Conservation (phyloP, 768 basidiomycete genomes). For the Suillus subluteus region DNA sequence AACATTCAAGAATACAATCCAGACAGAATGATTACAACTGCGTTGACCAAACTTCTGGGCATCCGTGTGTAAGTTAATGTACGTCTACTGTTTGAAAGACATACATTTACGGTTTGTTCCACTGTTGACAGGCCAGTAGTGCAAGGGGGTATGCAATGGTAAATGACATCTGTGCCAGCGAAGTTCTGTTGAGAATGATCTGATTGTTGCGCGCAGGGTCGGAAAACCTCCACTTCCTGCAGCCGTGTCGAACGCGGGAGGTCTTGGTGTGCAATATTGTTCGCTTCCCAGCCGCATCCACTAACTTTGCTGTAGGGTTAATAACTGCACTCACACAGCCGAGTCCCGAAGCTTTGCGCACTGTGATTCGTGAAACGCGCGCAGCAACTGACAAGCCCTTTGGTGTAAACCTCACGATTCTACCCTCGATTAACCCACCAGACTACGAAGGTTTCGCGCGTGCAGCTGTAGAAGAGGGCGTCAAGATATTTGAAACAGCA, state of each 20-base stretch:
- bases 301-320: slow-evolving; percentile 52
- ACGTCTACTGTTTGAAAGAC: not conserved
- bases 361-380: slow-evolving; percentile 79
- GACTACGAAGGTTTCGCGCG: slow-evolving; percentile 86
- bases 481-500: slow-evolving; percentile 91
- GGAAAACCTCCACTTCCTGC: slow-evolving; percentile 75
- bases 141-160: slow-evolving; percentile 95
- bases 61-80: slow-evolving; percentile 61
- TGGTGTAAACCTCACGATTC: slow-evolving; percentile 85
- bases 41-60: slow-evolving; percentile 64
- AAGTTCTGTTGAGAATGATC: not conserved
- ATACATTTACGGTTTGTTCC: slow-evolving; percentile 9
- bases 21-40: slow-evolving; percentile 47
- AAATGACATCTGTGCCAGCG: slow-evolving; percentile 9
- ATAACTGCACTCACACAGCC: slow-evolving; percentile 91
- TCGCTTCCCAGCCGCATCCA: slow-evolving; percentile 4
- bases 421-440: slow-evolving; percentile 89
- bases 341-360: slow-evolving; percentile 75
- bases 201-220: slow-evolving; percentile 55
- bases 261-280: slow-evolving; percentile 54
- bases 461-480: slow-evolving; percentile 83
- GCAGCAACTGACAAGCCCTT: slow-evolving; percentile 74
- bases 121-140: slow-evolving; percentile 64
- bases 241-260: slow-evolving; percentile 83
- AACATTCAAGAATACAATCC: not conserved